These are phyloP conservation scores for Eutrema yunnanense DNA, from an alignment of 345 rosid species.

Conservation along the genomic window DNA sequence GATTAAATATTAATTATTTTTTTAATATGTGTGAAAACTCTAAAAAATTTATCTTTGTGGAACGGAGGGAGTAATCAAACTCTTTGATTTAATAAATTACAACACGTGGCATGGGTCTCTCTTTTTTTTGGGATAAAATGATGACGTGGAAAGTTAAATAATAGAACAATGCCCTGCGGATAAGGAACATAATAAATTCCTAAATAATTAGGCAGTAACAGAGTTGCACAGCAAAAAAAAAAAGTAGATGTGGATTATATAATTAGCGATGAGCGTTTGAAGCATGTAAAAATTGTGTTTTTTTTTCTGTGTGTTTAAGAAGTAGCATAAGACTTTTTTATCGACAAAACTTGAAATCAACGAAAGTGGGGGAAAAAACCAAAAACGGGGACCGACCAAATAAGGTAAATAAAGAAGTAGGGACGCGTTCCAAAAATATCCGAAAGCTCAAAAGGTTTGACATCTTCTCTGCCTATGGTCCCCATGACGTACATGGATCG, in stretches of 20 bases:
- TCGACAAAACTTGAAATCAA: too few relatives aligned
- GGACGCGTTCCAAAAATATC: background rate
- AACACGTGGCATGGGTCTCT: background rate
- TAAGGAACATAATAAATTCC: background rate
- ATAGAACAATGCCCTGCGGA: background rate
- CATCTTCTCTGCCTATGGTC: background rate
- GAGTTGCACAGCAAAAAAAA: background rate
- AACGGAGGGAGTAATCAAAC: too few relatives aligned
- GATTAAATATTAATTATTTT: too few relatives aligned
- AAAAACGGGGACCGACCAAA: constrained; percentile 3
- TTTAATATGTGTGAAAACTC: too few relatives aligned
- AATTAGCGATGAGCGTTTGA: background rate
- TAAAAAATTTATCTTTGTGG: too few relatives aligned
- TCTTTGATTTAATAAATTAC: background rate
- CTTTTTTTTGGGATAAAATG: background rate
- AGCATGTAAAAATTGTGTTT: background rate
- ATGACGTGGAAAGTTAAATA: background rate
- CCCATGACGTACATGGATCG: too few relatives aligned
- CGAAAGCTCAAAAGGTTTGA: background rate
- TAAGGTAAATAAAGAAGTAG: background rate
- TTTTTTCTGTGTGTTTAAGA: background rate
- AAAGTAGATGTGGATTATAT: background rate
- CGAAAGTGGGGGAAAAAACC: too few relatives aligned
- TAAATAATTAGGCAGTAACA: background rate
- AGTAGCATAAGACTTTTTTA: too few relatives aligned